Conservation (phyloP, 108 stramenopile genomes). For the Stephanodiscus triporus region DNA sequence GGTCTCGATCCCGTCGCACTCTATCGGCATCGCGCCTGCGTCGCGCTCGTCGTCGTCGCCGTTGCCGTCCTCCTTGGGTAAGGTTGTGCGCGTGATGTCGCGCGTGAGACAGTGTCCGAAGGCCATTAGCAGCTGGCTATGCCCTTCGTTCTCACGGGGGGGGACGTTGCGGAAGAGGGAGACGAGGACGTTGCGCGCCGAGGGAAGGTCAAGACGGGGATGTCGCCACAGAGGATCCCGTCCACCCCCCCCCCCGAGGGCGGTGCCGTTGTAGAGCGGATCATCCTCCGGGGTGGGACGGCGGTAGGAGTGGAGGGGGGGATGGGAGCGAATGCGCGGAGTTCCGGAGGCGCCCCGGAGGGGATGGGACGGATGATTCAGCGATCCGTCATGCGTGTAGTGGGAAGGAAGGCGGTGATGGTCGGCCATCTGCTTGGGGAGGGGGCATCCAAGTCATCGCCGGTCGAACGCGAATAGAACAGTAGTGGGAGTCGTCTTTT, state of each 20-base stretch:
- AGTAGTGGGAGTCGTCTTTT: too few species aligned
- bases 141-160: slow-evolving; percentile 16
- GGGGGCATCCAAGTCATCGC: too few species aligned
- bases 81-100: slow-evolving; percentile 2
- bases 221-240: slow-evolving; percentile 10
- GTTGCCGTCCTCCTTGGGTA: background rate
- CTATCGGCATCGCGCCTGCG: slow-evolving; percentile 1
- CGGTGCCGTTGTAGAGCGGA: too few species aligned
- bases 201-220: slow-evolving; percentile 14
- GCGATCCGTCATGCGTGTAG: slow-evolving; percentile 16
- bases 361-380: slow-evolving; percentile 11
- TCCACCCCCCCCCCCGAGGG: too few species aligned
- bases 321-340: slow-evolving; percentile 8
- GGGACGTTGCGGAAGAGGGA: slow-evolving; percentile 1
- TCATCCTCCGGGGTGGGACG: too few species aligned
- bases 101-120: slow-evolving; percentile 28
- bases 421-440: too few species aligned
- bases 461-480: too few species aligned
- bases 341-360: background rate
- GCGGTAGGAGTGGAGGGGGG: slow-evolving; percentile 15
- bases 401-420: background rate
- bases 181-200: slow-evolving; percentile 16
- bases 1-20: slow-evolving; percentile 9
- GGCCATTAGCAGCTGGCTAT: slow-evolving; percentile 20
- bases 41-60: background rate